Base-by-base conservation (phyloP, 176 grass and related monocot species). In the Musa schizocarpa region DNA sequence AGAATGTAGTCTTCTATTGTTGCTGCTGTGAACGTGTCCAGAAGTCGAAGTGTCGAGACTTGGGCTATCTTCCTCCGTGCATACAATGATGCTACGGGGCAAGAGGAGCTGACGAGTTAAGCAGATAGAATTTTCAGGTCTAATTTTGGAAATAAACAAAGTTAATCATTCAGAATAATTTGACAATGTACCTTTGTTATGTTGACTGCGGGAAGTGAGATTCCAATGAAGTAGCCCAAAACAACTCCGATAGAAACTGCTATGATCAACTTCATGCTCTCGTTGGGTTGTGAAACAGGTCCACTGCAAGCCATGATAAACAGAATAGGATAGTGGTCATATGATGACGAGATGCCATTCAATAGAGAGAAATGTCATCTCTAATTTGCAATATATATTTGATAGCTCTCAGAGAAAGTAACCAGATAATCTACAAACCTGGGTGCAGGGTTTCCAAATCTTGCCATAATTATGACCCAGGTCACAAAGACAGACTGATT, bases 161-260 rank as follows among this genome's bases (percentile, higher is more conserved):
- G 64, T 52, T 53, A 26, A 24, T 13, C 52, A 12, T 22, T 19
- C 63, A 50, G 53, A 64, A 26, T 78, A 27, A 29, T 11, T 59
- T 53, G 17, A 19, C 2, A 62, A 62, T 62, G 20, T 73, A 85
- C 83, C 83, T 81, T 72, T 64, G 54, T 63, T 50, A 77, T 71
- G 64, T 14, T 81, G 48, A 68, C 52, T 25, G 51, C 21, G 63
- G 66, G 67, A 64, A 73, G 71, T 1, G 43, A 66, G 66, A 49
- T 73, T 53, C 83, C 83, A 19, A 85, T 27, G 63, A 81, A 64
- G 81, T 81, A 85, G 21, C 78, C 83, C 71, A 71, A 48, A 53
- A 72, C 61, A n/a, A 49, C 78, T 53, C 78, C 83, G 23, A 49
- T 49, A 49, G 77, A 16, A 48, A 21, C 72, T 16, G 78, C 55